Conservation (phyloP, 495 filamentous ascomycete species). For the Penicillium tannophilum region DNA sequence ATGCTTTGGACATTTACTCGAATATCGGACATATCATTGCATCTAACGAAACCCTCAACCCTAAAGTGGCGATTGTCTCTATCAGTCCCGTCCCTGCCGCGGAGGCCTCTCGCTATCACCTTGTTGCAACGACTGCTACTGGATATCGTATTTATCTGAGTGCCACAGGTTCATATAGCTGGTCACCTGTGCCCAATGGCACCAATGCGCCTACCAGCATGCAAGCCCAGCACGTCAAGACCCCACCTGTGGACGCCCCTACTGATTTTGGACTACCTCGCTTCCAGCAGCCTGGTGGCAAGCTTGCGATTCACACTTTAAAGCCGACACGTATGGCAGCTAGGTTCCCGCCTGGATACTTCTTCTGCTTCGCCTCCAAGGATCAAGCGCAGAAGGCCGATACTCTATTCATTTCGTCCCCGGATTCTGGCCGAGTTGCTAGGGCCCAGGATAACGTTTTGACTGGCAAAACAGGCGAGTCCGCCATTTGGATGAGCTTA, state of each 20-base stretch:
- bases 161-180: conserved; percentile 76
- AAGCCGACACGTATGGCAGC: conserved; percentile 57
- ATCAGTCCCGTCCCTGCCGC: conserved; percentile 79
- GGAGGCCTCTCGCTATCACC: conserved; percentile 80
- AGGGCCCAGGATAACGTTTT: conserved; percentile 54
- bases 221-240: conserved; percentile 94
- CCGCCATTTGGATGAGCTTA: conserved; percentile 72
- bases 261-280: conserved; percentile 26
- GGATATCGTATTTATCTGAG: conserved; percentile 92
- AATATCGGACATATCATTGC: conserved; percentile 81
- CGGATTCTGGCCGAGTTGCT: conserved; percentile 80
- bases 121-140: conserved; percentile 87
- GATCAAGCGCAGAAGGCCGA: conserved; percentile 55
- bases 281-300: conserved; percentile 31
- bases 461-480: conserved; percentile 61
- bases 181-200: conserved; percentile 55
- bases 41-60: conserved; percentile 64
- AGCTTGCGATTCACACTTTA: conserved; percentile 46
- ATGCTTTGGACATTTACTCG: conserved; percentile 54
- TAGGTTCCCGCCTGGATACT: conserved; percentile 86
- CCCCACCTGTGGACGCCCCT: conserved; percentile 66
- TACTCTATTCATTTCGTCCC: conserved; percentile 78
- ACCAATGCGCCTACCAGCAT: conserved; percentile 83
- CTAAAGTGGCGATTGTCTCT: conserved; percentile 70
- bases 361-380: conserved; percentile 75